phyloP scores from a whole-genome alignment of 805 yeast genomes.

The Barnettozyma californica region DNA sequence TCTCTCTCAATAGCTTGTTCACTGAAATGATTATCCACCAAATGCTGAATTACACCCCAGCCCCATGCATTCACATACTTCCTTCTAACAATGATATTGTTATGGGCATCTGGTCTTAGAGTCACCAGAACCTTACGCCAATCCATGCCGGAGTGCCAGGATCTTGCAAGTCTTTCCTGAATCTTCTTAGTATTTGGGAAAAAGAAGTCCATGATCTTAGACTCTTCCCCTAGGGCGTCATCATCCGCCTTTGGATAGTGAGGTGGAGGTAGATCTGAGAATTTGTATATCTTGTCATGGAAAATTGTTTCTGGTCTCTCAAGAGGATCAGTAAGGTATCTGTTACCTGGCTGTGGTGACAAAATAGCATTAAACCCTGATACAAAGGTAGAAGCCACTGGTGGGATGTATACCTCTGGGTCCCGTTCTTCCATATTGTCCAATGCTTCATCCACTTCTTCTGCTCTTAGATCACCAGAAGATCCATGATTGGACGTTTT shows the following conservation, averaged over 20 bases:
- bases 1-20: conserved; percentile 7
- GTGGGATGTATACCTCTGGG: conserved; percentile 41
- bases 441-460: background rate
- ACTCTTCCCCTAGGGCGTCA: background rate
- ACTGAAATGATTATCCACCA: conserved; percentile 50
- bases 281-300: conserved; percentile 75
- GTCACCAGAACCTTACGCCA: conserved; percentile 92
- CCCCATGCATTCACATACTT: conserved; percentile 91
- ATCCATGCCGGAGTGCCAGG: conserved; percentile 75
- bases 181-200: conserved; percentile 15
- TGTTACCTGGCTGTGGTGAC: conserved; percentile 73
- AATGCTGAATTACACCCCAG: conserved; percentile 86
- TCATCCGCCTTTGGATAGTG: conserved; percentile 28
- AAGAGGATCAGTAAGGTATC: conserved; percentile 63
- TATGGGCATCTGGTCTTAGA: conserved; percentile 90
- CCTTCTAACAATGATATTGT: conserved; percentile 84
- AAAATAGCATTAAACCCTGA: conserved; percentile 72
- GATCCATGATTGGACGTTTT: background rate
- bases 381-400: conserved; percentile 70
- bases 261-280: conserved; percentile 58
- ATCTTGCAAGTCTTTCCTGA: conserved; percentile 76
- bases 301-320: conserved; percentile 61
- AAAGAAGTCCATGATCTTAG: conserved; percentile 1
- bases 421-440: conserved; percentile 14
- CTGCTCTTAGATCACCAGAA: background rate